Base-by-base conservation (phyloP, 768 basidiomycete species). In the Lactifluus volemus region DNA sequence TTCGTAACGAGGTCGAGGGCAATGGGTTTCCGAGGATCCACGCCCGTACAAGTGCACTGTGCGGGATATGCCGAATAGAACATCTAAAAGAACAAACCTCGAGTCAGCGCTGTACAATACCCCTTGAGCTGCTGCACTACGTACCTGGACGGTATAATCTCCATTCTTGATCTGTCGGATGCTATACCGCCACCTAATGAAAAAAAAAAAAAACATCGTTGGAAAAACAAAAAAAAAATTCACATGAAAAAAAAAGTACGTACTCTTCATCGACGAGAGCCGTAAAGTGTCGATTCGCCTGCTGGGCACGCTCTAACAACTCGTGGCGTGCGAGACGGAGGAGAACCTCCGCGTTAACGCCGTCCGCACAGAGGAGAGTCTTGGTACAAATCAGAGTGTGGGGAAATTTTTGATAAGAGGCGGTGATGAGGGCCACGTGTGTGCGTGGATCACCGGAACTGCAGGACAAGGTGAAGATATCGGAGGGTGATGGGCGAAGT, bases 231-330 rank as follows among this genome's bases (percentile, higher is more conserved):
- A 38, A n/a, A n/a, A n/a, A 39, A 52, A 41, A 6, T 53, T 44
- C 6, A 5, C n/a, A 10, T 36, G 49, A 34, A 38, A 1, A 36
- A 5, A 34, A 34, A 34, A 1, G 32, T 34, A 34, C 86, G 49
- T 68, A 89, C 88, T 79, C 76, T 68, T 90, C 88, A 45, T 89
- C 82, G 3, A 84, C 79, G 56, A 90, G 76, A 1, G 81, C 81
- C 66, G 84, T 84, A 4, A 78, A 83, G 15, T 82, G 84, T 19
- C 80, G 64, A 9, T 68, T 64, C 2, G 73, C 71, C 50, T 85
- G 78, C 32, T 83, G 79, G 5, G 77, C 79, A 12, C 84, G 73
- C 52, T 90, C 73, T 14, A 90, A 75, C 57, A 78, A 30, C 5
- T 57, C 63, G 32, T 62, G 53, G 34, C 63, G 60, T 15, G 55